A percentile compares a stretch with the other conserved stretches of the same genome.
phyloP scores from a whole-genome alignment of 2,329 filamentous ascomycete species.

The Zasmidium citrigriseum region DNA sequence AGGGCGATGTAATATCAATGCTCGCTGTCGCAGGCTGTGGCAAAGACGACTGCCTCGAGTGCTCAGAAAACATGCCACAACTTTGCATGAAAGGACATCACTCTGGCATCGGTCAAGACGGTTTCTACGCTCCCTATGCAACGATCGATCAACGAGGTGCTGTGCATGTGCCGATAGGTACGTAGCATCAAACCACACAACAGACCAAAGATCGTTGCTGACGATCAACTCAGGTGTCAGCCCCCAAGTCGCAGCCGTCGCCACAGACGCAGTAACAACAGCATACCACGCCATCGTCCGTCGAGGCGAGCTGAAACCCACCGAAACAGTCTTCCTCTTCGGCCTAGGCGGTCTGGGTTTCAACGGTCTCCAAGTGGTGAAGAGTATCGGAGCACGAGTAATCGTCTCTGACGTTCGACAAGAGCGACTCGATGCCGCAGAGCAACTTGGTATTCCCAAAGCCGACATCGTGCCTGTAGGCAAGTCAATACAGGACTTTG shows the following conservation, averaged over 20 bases:
- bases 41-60: conserved; percentile 38
- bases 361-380: conserved; percentile 46
- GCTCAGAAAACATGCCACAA: conserved; percentile 42
- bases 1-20: conserved; percentile 36
- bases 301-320: conserved; percentile 37
- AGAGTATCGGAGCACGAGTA: conserved; percentile 50
- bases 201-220: background rate
- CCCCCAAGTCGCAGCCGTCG: conserved; percentile 39
- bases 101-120: conserved; percentile 48
- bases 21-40: conserved; percentile 39
- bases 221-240: conserved; percentile 17
- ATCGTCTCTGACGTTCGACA: conserved; percentile 39
- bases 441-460: conserved; percentile 34
- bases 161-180: conserved; percentile 20
- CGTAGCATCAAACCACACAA: background rate
- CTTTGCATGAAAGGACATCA: conserved; percentile 41
- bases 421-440: conserved; percentile 34
- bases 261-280: conserved; percentile 45
- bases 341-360: conserved; percentile 46
- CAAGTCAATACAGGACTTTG: conserved; percentile 12
- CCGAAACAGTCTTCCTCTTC: conserved; percentile 44
- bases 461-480: conserved; percentile 31
- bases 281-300: conserved; percentile 44
- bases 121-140: conserved; percentile 46
- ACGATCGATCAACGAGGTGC: conserved; percentile 30